Conservation (phyloP, 306 rosid species). For the Lablab purpureus region DNA sequence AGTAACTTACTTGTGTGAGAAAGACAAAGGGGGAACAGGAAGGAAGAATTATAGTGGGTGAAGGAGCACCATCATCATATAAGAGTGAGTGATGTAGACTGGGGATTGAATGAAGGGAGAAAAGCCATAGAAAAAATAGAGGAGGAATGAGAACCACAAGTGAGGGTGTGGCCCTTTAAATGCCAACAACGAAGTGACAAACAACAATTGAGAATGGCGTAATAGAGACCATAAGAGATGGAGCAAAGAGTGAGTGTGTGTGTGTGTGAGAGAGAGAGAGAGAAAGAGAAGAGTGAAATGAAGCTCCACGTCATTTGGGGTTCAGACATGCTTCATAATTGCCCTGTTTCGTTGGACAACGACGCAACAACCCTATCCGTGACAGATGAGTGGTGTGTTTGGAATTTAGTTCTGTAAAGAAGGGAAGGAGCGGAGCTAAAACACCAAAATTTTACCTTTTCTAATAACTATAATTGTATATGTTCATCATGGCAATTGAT, state of each 20-base stretch:
- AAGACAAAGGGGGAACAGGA: constrained; percentile 29
- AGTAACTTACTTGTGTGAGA: constrained; percentile 44
- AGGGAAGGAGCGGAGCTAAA: background rate
- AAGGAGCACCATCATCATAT: background rate
- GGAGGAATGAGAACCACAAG: constrained; percentile 63
- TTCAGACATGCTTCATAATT: constrained; percentile 7
- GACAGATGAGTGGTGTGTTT: background rate
- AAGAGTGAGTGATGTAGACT: constrained; percentile 4
- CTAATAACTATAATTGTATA: too few relatives aligned
- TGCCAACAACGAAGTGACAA: constrained; percentile 52
- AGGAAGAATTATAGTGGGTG: background rate
- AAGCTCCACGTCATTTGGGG: constrained; percentile 1
- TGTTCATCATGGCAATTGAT: too few relatives aligned
- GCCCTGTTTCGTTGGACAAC: background rate
- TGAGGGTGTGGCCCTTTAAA: constrained; percentile 62
- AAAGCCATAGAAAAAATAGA: constrained; percentile 7
- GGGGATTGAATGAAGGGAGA: constrained; percentile 2
- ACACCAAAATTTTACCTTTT: too few relatives aligned
- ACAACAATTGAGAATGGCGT: constrained; percentile 32
- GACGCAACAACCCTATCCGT: background rate
- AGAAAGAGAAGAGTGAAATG: background rate
- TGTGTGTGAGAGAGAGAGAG: background rate
- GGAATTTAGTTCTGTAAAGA: background rate
- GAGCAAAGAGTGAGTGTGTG: background rate
- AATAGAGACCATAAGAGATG: background rate